Percentiles rank a stretch among this genome's conserved stretches.
phyloP scores from a whole-genome alignment of 345 rosid genomes.

The Eutrema japonicum region DNA sequence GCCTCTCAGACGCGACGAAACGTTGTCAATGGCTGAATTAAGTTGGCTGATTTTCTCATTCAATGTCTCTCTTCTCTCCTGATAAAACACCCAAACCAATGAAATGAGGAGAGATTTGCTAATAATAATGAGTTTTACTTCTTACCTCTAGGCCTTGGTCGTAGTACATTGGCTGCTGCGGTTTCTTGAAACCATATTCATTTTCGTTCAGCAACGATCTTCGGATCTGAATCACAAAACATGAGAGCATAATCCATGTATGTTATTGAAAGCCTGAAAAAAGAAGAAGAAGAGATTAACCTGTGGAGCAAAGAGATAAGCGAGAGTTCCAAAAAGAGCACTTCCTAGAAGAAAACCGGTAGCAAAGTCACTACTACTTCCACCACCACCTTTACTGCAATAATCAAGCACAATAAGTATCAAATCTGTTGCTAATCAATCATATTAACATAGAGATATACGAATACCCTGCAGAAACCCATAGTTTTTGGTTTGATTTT shows the following conservation, averaged over 20 bases:
- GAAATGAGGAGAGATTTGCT: not conserved
- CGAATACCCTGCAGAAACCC: constrained; percentile 57
- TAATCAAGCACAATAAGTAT: not conserved
- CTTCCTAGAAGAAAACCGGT: constrained; percentile 80
- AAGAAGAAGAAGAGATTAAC: constrained; percentile 45
- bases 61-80: constrained; percentile 60
- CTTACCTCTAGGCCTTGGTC: constrained; percentile 78
- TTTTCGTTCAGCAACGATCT: constrained; percentile 71
- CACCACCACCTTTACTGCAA: constrained; percentile 40
- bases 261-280: constrained; percentile 60
- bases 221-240: constrained; percentile 57
- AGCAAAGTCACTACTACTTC: constrained; percentile 59
- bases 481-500: constrained; percentile 43
- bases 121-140: constrained; percentile 42
- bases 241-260: constrained; percentile 41
- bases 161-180: constrained; percentile 68
- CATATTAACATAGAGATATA: constrained; percentile 12
- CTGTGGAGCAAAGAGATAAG: constrained; percentile 83
- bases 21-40: constrained; percentile 82
- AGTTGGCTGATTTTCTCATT: constrained; percentile 80
- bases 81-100: not conserved
- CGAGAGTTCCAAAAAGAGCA: constrained; percentile 74
- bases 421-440: not conserved
- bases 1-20: constrained; percentile 80
- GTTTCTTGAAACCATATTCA: constrained; percentile 72